These are phyloP conservation scores for Giardia muris DNA, from an alignment of 208 protist species.

Conservation along the genomic window DNA sequence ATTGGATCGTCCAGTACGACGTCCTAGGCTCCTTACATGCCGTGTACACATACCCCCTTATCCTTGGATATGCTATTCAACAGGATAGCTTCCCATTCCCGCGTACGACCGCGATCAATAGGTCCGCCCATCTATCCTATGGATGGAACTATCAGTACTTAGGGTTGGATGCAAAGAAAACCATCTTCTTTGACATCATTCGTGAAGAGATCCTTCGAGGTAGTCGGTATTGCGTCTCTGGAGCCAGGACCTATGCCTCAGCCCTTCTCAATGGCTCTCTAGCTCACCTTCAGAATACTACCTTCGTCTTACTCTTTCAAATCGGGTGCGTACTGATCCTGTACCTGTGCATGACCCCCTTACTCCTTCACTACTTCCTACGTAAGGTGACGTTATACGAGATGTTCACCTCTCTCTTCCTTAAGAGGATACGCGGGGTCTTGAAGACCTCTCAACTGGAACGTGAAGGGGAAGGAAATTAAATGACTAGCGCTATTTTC, in stretches of 20 bases:
- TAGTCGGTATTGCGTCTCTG: neutral
- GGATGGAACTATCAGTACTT: neutral
- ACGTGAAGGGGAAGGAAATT: too few relatives aligned
- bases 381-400: neutral
- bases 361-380: neutral
- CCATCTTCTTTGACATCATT: neutral
- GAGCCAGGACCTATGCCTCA: neutral
- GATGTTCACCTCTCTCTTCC: neutral
- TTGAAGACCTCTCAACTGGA: too few relatives aligned
- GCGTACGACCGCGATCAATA: neutral
- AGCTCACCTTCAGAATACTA: too few relatives aligned
- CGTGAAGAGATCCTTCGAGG: neutral
- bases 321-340: neutral
- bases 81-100: neutral
- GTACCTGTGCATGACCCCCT: neutral
- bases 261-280: neutral
- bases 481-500: too few relatives aligned
- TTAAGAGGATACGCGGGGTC: neutral
- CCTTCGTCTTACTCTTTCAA: neutral
- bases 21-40: neutral
- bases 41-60: neutral
- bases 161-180: neutral
- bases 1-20: neutral
- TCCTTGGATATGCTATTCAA: neutral
- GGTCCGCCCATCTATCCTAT: neutral